Evolutionary conservation across 2,329 filamentous ascomycete genomes (phyloP).

Genomic region (Endothia cerciana): DNA sequence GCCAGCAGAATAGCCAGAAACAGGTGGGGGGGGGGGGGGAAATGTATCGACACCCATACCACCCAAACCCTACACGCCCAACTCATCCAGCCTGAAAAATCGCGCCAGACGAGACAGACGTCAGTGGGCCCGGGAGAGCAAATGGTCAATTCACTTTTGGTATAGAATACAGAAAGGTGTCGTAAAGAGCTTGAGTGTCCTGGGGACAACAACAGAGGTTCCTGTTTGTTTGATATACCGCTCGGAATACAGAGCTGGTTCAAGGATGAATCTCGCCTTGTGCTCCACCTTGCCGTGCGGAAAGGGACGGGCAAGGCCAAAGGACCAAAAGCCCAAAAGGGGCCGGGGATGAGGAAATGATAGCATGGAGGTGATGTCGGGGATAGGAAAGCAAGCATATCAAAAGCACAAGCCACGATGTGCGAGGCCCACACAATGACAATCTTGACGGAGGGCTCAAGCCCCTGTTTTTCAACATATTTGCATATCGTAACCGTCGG

Average conservation of each 20-base stretch:
- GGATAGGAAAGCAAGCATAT: neutral
- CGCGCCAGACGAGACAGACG: slow-evolving; percentile 11
- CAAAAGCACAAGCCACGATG: neutral
- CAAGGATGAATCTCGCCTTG: slow-evolving; percentile 77
- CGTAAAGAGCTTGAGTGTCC: slow-evolving; percentile 36
- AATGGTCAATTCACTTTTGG: slow-evolving; percentile 43
- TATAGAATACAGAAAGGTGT: slow-evolving; percentile 38
- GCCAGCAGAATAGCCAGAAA: neutral
- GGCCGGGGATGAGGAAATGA: slow-evolving; percentile 18
- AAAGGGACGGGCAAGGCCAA: too few relatives aligned
- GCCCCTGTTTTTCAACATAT: slow-evolving; percentile 21
- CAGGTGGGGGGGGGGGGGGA: neutral
- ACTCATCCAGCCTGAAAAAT: slow-evolving; percentile 24
- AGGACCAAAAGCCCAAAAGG: slow-evolving; percentile 21
- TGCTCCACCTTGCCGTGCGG: slow-evolving; percentile 77
- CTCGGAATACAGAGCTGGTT: slow-evolving; percentile 74
- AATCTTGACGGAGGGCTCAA: neutral
- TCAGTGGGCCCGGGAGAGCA: slow-evolving; percentile 43
- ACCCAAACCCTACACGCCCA: slow-evolving; percentile 25
- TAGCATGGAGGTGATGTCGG: neutral
- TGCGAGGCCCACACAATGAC: neutral
- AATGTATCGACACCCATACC: slow-evolving; percentile 30
- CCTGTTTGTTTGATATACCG: slow-evolving; percentile 59
- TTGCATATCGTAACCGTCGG: slow-evolving; percentile 16
- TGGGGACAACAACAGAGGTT: slow-evolving; percentile 26